Evolutionary conservation across 345 rosid genomes (phyloP), one percentile per base, ranked within the genome.

Genomic region (Erodium maritimum): DNA sequence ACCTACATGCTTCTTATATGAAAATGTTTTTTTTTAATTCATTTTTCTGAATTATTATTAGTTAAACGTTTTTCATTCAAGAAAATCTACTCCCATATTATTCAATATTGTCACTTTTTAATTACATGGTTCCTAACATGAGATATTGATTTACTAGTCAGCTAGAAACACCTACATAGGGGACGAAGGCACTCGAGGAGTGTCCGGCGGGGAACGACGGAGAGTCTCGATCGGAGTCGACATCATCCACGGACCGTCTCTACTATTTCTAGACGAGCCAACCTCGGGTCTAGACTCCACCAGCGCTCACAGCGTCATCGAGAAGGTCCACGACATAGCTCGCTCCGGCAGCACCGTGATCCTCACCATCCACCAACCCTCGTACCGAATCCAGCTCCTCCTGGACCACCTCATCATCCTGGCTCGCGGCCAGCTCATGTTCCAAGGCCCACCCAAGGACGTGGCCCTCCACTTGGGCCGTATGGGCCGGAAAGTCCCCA

Each of bases 231-330:
- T 83, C 0, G 88, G 85, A 0, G 83, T 83, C 10, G 83, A 83
- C 69, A 78, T 83, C 56, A 83, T 83, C 65, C 88, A 83, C 1
- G 83, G 85, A 52, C 83, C 88, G 23, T 59, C 80, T 3, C 69
- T 83, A 7, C 79, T 83, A 17, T 80, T 83, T 65, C 74, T 83
- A 1, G 89, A 83, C n/a, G 90, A 83, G 75, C 90, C 90, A n/a
- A 81, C 90, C 19, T 83, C 85, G 7, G 87, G 90, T 12, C 79
- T 81, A 2, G 87, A 81, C 69, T 84, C 90, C 5, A 77, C 83
- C 22, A 81, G 82, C 57, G 90, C 90, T 55, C 57, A 84, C 52
- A 82, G 75, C 13, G 83, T 84, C 4, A 74, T 84, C 1, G 87
- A 84, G 56, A 84, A 82, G 67, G 85, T 84, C 7, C 83, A 79